These are phyloP conservation scores for Cymbopogon citratus DNA, from an alignment of 176 grass and related monocot species.

Conservation along the genomic window DNA sequence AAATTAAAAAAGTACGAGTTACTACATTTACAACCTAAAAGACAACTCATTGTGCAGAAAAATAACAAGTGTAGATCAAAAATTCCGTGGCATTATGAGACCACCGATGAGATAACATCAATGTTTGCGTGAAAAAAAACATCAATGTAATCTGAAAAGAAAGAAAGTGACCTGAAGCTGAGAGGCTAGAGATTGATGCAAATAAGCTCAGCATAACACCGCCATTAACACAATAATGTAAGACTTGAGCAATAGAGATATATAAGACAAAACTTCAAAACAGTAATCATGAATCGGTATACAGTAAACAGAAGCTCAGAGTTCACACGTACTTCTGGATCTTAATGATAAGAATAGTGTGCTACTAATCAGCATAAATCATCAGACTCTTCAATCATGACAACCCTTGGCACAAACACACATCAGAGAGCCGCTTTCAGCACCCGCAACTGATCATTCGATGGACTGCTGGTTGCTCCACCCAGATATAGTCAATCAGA, in stretches of 20 bases:
- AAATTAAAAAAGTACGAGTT: no score
- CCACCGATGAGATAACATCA: background rate
- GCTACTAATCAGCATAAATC: background rate
- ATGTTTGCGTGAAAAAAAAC: background rate
- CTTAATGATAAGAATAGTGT: background rate
- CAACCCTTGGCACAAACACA: background rate
- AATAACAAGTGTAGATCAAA: background rate
- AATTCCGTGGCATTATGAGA: background rate
- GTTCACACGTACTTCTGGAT: background rate
- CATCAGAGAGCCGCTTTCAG: slow-evolving; percentile 46
- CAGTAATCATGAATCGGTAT: background rate
- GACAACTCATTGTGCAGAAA: background rate
- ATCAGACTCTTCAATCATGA: background rate
- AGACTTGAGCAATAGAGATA: background rate
- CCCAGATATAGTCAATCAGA: slow-evolving; percentile 47
- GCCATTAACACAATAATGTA: background rate
- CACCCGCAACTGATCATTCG: background rate
- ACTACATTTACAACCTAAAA: no score
- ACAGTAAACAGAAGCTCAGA: background rate
- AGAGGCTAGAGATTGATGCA: background rate
- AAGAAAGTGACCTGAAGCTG: background rate
- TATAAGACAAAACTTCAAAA: background rate
- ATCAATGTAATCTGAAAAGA: background rate
- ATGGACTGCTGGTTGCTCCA: background rate
- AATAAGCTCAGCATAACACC: background rate